A percentile compares a stretch with the other conserved stretches of the same genome.
phyloP scores from a whole-genome alignment of 2,329 filamentous ascomycete species.

The Metarhizium brunneum region DNA sequence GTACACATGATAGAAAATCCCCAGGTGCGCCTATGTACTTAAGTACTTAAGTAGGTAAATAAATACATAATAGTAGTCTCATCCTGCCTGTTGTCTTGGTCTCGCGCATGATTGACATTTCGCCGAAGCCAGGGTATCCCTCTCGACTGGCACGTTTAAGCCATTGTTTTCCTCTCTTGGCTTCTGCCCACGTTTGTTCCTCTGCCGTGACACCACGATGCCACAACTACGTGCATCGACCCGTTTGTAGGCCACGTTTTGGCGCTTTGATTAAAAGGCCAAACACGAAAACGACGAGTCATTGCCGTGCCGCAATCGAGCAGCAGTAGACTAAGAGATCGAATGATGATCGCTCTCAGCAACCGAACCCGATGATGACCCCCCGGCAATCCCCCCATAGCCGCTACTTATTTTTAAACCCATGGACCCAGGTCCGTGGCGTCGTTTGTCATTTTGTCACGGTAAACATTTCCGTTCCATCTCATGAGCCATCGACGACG shows the following conservation, averaged over 20 bases:
- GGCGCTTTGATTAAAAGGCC: too few species aligned
- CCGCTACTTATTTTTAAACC: neutral
- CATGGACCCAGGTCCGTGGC: neutral
- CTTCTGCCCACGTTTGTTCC: neutral
- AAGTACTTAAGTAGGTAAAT: too few species aligned
- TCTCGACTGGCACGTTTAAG: neutral
- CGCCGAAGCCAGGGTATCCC: neutral
- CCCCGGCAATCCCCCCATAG: neutral
- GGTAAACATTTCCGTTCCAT: too few species aligned
- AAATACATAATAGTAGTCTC: neutral
- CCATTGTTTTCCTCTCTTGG: neutral
- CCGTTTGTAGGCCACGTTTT: neutral
- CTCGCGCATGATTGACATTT: neutral
- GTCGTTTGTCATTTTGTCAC: neutral
- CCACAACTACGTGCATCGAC: neutral
- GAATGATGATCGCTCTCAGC: neutral
- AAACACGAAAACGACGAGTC: too few species aligned
- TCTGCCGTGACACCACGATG: neutral
- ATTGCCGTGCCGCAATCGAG: too few species aligned
- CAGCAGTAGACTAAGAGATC: too few species aligned
- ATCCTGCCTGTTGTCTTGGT: neutral
- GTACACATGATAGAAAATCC: too few species aligned
- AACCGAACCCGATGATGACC: neutral
- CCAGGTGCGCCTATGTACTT: too few species aligned
- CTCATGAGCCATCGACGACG: neutral